Percentiles rank a stretch among this genome's conserved stretches.
These are phyloP conservation scores for Mycocentrospora acerina DNA, from an alignment of 2,329 filamentous ascomycete species.

Conservation along the genomic window DNA sequence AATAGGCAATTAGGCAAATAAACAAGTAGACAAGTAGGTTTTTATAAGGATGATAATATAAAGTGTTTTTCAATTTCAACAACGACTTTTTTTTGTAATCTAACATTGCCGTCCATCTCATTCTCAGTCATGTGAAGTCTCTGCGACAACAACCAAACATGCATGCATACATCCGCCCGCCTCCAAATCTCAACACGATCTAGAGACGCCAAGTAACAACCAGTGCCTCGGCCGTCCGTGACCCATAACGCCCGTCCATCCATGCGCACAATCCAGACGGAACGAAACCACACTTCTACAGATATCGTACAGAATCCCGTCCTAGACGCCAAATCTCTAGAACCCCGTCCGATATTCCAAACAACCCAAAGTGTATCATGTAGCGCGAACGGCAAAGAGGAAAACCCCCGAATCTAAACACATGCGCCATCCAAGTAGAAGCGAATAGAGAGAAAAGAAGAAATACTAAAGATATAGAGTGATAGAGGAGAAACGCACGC, in stretches of 20 bases:
- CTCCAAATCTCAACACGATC: conserved; percentile 9
- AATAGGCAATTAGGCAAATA: too few relatives aligned
- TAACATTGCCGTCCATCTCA: conserved; percentile 17
- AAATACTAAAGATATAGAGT: conserved; percentile 21
- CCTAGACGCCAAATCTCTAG: conserved; percentile 28
- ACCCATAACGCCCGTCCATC: conserved; percentile 7
- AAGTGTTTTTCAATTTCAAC: conserved; percentile 20
- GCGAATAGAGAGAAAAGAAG: conserved; percentile 19
- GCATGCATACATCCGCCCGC: too few relatives aligned
- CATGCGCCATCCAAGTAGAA: conserved; percentile 20
- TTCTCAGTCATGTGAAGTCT: conserved; percentile 6
- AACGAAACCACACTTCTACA: conserved; percentile 33
- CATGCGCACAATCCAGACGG: conserved; percentile 3
- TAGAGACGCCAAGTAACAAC: conserved; percentile 30
- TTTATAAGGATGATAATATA: conserved; percentile 15
- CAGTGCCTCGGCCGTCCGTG: conserved; percentile 27
- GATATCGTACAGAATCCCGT: conserved; percentile 27
- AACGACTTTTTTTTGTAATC: conserved; percentile 21
- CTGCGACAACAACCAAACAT: conserved; percentile 1
- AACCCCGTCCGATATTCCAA: conserved; percentile 30
- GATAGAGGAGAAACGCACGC: conserved; percentile 13
- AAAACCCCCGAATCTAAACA: conserved; percentile 30
- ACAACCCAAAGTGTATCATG: conserved; percentile 28
- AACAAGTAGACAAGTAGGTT: too few relatives aligned
- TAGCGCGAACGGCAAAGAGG: conserved; percentile 31